Evolutionary conservation across 2,329 filamentous ascomycete genomes (phyloP), one percentile per base, ranked within the genome.

Genomic region (Colletotrichum chlorophyti): DNA sequence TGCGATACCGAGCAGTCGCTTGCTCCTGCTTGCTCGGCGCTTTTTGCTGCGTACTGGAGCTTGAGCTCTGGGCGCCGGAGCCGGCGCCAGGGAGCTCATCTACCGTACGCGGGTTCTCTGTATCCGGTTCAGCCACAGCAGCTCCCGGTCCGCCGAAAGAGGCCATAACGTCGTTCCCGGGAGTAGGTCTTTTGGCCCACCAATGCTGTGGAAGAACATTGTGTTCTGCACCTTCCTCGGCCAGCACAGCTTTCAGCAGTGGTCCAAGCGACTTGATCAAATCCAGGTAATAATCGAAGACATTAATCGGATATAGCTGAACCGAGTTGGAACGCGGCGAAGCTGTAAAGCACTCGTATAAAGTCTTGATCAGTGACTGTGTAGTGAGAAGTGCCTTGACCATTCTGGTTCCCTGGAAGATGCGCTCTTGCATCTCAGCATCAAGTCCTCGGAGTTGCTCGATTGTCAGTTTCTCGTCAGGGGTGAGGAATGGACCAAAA

Each of bases 241-340:
- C 89, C n/a, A 96, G 82, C 58, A 92, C 90, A 49, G 89, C 88
- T 37, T 90, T 85, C 63, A 97, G 83, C 14, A 99, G 77, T 21
- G 87, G 87, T 4, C 92, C 93, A 29, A 98, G 82, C 23, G 87
- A 86, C 61, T 86, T 83, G 21, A 96, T 83, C 32, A 97, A 77
- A n/a, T 80, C 75, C 40, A 86, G 79, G 69, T 96, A 96, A 70
- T 91, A 88, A 70, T 98, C 94, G 27, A 88, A 91, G 19, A 96
- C 83, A 68, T 96, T 96, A 65, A 96, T 83, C 23, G 86, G 83
- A 52, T 85, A 86, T 66, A 97, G 90, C 10, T 89, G 83, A 26
- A 86, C 83, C 9, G 77, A 78, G 48, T 84, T 81, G 23, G 87
- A 84, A 55, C 91, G 83, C 51, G 85, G 83, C 55, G 86, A 85